Conservation (phyloP, 1,284 basidiomycete genomes). For the Golubevia sp. region DNA sequence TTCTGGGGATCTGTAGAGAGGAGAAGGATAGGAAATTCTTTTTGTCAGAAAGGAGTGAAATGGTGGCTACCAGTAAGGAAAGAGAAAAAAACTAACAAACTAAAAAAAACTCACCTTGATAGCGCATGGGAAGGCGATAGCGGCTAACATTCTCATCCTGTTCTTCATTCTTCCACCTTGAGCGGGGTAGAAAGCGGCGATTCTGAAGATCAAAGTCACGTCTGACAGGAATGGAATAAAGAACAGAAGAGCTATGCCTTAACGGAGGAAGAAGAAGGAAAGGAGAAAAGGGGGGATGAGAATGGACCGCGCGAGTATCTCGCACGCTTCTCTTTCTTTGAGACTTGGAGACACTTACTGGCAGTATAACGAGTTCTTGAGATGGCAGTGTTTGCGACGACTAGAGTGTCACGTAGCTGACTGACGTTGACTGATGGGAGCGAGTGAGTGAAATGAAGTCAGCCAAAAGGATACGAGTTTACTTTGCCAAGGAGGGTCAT, state of each 20-base stretch:
- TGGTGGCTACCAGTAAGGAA: neutral
- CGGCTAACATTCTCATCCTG: too few relatives aligned
- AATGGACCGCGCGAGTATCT: too few relatives aligned
- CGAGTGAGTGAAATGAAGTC: too few relatives aligned
- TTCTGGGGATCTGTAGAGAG: conserved; percentile 1
- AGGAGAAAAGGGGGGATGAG: too few relatives aligned
- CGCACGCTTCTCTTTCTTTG: too few relatives aligned
- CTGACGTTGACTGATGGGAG: too few relatives aligned
- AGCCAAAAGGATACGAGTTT: too few relatives aligned
- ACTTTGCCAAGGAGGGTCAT: too few relatives aligned
- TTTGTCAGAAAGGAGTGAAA: neutral
- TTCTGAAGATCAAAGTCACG: conserved; percentile 15
- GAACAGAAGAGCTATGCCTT: neutral
- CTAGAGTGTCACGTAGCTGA: too few relatives aligned
- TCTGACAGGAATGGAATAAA: conserved; percentile 17
- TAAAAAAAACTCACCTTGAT: conserved; percentile 64
- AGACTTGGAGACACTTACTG: too few relatives aligned
- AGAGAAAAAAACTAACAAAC: neutral
- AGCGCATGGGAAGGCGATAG: conserved; percentile 12
- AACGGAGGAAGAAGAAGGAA: neutral
- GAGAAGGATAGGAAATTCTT: neutral
- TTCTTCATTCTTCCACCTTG: conserved; percentile 10
- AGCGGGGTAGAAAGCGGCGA: conserved; percentile 17
- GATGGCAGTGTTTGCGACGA: too few relatives aligned
- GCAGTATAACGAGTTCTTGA: too few relatives aligned